Base-by-base conservation (phyloP, 1,284 basidiomycete species). In the Serendipita sp. region DNA sequence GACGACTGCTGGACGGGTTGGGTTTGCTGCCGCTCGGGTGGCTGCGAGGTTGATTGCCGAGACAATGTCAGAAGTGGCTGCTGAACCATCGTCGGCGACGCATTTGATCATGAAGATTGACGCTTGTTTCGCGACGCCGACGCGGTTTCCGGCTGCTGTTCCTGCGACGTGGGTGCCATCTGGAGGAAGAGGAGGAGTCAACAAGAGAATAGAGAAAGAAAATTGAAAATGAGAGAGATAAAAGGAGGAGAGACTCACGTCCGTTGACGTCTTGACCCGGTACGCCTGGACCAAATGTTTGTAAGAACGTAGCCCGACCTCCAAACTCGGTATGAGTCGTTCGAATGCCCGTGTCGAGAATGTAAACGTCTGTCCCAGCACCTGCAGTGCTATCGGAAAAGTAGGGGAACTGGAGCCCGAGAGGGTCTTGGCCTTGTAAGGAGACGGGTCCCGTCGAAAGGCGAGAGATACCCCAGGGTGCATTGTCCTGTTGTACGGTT, bases 71-170 rank as follows among this genome's bases (percentile, higher is more conserved):
- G 63, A 64, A 8, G 66, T 64, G 12, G 64, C 64, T n/a, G 61
- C 64, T 22, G 64, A 64, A 3, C 64, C 64, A 30, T 64, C 64
- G n/a, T 61, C 64, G 3, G 50, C 53, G n/a, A 64, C 53, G 29
- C 60, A 81, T 75, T 84, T 84, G 74, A 84, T 82, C 62, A 82
- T 82, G 64, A 82, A 77, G 62, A 83, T 68, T 63, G 74, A 75
- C 61, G 79, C 81, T 66, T 74, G 74, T 73, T 83, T 83, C 66
- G 81, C 81, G 17, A 83, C 80, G 70, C 82, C 82, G 71, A 85
- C 87, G 71, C 79, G 81, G 65, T 70, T 72, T 64, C 75, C 76
- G 2, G 72, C 75, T 49, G 75, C 75, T 41, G 75, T 77, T 35
- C 75, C 75, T 17, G 75, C 74, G 63, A 45, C 22, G 32, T 64